phyloP scores from a whole-genome alignment of 768 basidiomycete genomes.

The Rhizopogon salebrosus region DNA sequence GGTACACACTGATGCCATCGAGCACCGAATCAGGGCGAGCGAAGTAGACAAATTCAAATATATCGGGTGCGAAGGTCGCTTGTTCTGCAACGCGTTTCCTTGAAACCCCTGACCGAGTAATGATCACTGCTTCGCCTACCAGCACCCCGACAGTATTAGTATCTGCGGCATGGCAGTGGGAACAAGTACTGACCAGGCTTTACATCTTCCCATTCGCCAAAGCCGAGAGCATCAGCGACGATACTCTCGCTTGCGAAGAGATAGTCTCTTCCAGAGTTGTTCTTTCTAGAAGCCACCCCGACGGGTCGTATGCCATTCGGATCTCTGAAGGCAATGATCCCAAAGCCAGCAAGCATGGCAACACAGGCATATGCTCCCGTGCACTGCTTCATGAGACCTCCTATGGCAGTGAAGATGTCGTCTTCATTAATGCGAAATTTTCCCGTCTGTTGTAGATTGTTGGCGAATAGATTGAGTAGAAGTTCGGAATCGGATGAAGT shows the following conservation, averaged over 20 bases:
- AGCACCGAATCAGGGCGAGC: conserved; percentile 96
- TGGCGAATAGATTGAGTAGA: conserved; percentile 93
- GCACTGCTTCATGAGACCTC: conserved; percentile 82
- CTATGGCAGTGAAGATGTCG: conserved; percentile 94
- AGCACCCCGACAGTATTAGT: background rate
- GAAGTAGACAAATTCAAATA: conserved; percentile 99
- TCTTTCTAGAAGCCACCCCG: conserved; percentile 73
- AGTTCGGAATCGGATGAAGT: conserved; percentile 98
- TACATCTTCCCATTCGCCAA: conserved; percentile 90
- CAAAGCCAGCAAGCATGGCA: conserved; percentile 99
- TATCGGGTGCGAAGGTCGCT: conserved; percentile 88
- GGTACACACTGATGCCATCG: conserved; percentile 95
- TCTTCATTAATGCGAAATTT: conserved; percentile 99
- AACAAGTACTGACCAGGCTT: conserved; percentile 60
- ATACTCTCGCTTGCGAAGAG: conserved; percentile 93
- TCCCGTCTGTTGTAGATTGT: conserved; percentile 96
- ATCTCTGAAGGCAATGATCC: conserved; percentile 96
- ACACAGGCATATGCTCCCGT: conserved; percentile 96
- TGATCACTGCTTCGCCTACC: conserved; percentile 90
- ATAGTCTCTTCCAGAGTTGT: conserved; percentile 68
- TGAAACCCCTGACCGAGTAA: conserved; percentile 75
- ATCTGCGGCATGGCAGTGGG: background rate
- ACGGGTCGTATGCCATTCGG: conserved; percentile 96
- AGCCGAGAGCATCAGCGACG: conserved; percentile 91
- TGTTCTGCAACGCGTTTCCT: conserved; percentile 68